A percentile compares a stretch with the other conserved stretches of the same genome.
These are phyloP conservation scores for Wickerhamiella occidentalis DNA, from an alignment of 805 yeast genomes.

Conservation along the genomic window DNA sequence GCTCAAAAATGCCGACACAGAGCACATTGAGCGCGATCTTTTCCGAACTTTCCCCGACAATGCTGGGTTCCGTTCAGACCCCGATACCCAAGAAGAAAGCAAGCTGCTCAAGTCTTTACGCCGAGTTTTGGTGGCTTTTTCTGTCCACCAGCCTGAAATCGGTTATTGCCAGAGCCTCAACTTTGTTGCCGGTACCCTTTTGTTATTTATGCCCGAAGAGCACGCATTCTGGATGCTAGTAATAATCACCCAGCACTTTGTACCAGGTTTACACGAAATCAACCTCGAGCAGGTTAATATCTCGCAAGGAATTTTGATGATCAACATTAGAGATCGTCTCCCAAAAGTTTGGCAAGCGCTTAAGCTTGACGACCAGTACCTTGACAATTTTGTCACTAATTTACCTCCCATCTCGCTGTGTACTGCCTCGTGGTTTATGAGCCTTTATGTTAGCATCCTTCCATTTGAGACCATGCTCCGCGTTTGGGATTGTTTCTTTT, in stretches of 20 bases:
- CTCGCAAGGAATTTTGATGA: conserved; percentile 87
- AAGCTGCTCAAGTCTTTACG: conserved; percentile 54
- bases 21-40: conserved; percentile 86
- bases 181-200: conserved; percentile 75
- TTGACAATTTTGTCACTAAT: conserved; percentile 43
- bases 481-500: conserved; percentile 91
- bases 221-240: conserved; percentile 92
- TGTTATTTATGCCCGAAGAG: conserved; percentile 82
- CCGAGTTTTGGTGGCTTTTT: conserved; percentile 71
- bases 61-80: conserved; percentile 50
- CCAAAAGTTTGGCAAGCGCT: conserved; percentile 67
- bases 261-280: conserved; percentile 86
- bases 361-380: conserved; percentile 33
- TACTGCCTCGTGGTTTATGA: conserved; percentile 97
- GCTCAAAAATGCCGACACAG: conserved; percentile 61
- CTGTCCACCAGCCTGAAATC: conserved; percentile 73
- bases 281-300: conserved; percentile 88
- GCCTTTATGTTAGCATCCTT: conserved; percentile 78
- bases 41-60: conserved; percentile 95
- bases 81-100: conserved; percentile 32
- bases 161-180: conserved; percentile 96
- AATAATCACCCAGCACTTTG: conserved; percentile 67
- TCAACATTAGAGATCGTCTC: conserved; percentile 69
- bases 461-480: conserved; percentile 82
- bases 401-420: conserved; percentile 86